Evolutionary conservation across 305 asterid species (phyloP).

Genomic region (Ajuga reptans): DNA sequence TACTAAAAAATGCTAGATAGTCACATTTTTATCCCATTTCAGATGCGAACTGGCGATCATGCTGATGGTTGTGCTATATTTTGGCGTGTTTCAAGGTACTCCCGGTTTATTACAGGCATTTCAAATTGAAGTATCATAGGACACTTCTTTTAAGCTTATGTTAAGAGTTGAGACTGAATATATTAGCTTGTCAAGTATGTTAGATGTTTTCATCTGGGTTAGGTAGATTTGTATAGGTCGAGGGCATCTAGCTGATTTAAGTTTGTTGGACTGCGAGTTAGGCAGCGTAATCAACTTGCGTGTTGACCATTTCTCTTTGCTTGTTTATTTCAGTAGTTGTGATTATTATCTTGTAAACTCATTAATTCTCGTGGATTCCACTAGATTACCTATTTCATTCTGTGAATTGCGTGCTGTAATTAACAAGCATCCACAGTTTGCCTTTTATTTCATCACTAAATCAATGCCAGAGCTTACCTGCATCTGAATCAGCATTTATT

Average conservation of each 20-base stretch:
- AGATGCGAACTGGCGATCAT: conserved; percentile 93
- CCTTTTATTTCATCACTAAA: neutral
- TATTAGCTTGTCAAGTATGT: neutral
- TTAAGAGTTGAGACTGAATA: neutral
- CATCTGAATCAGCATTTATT: neutral
- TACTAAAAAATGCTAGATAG: neutral
- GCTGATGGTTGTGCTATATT: conserved; percentile 95
- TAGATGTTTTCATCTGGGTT: neutral
- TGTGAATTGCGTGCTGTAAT: neutral
- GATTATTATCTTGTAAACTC: neutral
- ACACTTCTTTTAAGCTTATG: conserved; percentile 4
- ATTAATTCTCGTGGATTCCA: neutral
- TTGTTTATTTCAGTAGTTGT: neutral
- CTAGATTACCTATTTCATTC: neutral
- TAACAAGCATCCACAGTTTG: neutral
- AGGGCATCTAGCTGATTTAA: neutral
- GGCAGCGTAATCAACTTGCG: neutral
- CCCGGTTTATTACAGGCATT: conserved; percentile 18
- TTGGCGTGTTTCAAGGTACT: conserved; percentile 82
- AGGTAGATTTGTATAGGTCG: conserved; percentile 8
- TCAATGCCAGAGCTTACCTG: neutral
- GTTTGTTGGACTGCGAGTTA: neutral
- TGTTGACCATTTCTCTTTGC: neutral
- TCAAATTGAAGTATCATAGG: conserved; percentile 16
- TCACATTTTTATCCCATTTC: conserved; percentile 23